A percentile compares a stretch with the other conserved stretches of the same genome.
Conservation (phyloP, 805 yeast genomes). For the Ogataea saltuana region DNA sequence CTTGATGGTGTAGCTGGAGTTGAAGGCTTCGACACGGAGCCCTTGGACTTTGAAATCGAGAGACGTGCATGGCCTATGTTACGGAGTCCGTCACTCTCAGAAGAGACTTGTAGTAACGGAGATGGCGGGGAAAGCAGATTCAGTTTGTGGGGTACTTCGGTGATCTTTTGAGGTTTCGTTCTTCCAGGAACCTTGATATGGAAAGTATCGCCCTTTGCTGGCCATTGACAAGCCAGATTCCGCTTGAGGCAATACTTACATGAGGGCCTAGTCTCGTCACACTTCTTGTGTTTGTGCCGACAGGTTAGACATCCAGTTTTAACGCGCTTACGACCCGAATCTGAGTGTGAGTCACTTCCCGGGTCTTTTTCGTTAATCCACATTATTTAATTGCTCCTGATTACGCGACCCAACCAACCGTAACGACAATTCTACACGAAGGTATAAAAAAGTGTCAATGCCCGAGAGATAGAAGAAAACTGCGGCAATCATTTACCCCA, state of each 20-base stretch:
- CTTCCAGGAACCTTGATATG: slow-evolving; percentile 16
- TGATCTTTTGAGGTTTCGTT: slow-evolving; percentile 4
- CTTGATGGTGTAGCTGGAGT: slow-evolving; percentile 2
- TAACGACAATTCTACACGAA: no score
- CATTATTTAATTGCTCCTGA: no score
- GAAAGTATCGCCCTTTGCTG: slow-evolving; percentile 21
- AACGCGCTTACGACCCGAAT: slow-evolving; percentile 13
- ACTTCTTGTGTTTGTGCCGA: slow-evolving; percentile 52
- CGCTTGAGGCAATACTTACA: slow-evolving; percentile 43
- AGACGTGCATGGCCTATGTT: no score
- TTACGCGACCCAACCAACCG: no score
- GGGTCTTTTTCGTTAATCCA: no score
- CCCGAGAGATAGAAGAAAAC: no score
- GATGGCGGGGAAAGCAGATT: not conserved
- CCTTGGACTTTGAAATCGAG: no score
- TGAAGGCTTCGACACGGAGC: not conserved
- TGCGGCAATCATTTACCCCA: not conserved
- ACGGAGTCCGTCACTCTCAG: no score
- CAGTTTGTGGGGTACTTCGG: not conserved
- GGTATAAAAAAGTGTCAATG: not conserved
- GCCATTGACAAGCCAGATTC: slow-evolving; percentile 34
- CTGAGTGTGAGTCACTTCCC: not conserved
- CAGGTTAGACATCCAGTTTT: slow-evolving; percentile 50
- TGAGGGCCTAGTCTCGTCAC: slow-evolving; percentile 51
- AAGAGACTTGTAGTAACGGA: no score